A percentile compares a stretch with the other conserved stretches of the same genome.
phyloP scores from a whole-genome alignment of 2,329 filamentous ascomycete genomes.

The Aspergillus sp. region DNA sequence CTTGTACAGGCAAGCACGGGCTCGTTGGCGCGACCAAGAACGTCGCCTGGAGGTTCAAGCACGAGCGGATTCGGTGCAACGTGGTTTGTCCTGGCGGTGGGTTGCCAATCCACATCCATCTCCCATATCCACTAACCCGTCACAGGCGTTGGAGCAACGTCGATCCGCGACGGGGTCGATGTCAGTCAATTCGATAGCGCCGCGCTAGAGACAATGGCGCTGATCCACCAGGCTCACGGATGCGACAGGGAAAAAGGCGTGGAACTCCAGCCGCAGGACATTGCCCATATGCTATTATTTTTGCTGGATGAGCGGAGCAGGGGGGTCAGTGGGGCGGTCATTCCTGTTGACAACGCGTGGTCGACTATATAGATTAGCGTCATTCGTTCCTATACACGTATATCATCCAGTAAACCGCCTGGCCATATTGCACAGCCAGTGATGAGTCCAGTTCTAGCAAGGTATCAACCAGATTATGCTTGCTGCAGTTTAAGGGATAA shows the following conservation, averaged over 20 bases:
- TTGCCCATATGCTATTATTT: no score
- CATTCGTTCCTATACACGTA: no score
- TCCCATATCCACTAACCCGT: not conserved
- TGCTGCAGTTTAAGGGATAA: no score
- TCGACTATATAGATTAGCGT: no score
- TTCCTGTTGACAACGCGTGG: no score
- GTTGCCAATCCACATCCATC: not conserved
- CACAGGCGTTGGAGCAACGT: not conserved
- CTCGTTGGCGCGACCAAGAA: slow-evolving; percentile 45
- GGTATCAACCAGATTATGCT: no score
- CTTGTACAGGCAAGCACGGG: slow-evolving; percentile 7
- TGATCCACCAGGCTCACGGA: not conserved
- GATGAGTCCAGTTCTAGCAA: no score
- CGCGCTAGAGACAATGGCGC: not conserved
- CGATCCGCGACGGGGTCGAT: not conserved
- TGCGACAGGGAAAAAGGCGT: not conserved
- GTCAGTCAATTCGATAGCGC: not conserved
- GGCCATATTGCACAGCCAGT: no score
- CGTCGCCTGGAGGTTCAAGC: slow-evolving; percentile 52
- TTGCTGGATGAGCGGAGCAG: no score
- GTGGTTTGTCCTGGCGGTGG: slow-evolving; percentile 48
- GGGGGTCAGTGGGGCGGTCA: no score
- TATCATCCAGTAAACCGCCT: no score
- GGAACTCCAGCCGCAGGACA: no score
- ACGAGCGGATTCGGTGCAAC: slow-evolving; percentile 53